Evolutionary conservation across 2,329 filamentous ascomycete genomes (phyloP).

Genomic region (Scytalidium lignicola): DNA sequence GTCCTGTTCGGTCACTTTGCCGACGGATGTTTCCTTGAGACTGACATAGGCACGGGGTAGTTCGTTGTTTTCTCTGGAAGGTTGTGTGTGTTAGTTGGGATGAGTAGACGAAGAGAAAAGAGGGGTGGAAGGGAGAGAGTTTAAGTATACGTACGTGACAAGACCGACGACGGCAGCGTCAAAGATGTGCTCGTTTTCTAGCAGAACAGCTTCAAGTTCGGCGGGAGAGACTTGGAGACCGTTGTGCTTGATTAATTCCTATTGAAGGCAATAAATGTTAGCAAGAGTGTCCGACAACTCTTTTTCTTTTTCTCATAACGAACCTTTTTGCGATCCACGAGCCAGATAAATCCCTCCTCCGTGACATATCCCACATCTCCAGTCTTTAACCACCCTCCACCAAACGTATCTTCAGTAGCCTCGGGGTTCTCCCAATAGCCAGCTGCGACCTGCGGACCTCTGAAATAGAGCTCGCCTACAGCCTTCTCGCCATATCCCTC

Average conservation of each 20-base stretch:
- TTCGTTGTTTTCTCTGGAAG: constrained; percentile 39
- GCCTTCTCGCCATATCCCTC: constrained; percentile 49
- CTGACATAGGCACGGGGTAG: constrained; percentile 49
- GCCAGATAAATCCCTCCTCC: constrained; percentile 41
- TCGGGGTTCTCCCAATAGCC: constrained; percentile 54
- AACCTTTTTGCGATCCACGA: constrained; percentile 51
- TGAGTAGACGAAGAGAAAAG: not conserved
- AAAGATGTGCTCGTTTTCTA: constrained; percentile 45
- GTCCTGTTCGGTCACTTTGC: constrained; percentile 42
- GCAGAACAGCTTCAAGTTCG: constrained; percentile 47
- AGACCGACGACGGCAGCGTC: constrained; percentile 53
- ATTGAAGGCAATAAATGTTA: not conserved
- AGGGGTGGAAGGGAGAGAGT: not conserved
- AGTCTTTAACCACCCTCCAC: constrained; percentile 54
- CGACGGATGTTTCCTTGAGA: constrained; percentile 40
- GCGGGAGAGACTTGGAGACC: constrained; percentile 56
- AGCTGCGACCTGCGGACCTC: constrained; percentile 52
- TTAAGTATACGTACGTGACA: constrained; percentile 31
- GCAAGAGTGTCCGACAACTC: not conserved
- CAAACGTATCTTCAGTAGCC: constrained; percentile 46
- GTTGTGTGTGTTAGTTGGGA: not conserved
- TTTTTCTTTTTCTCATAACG: constrained; percentile 1
- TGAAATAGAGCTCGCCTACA: constrained; percentile 48
- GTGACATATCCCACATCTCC: constrained; percentile 51
- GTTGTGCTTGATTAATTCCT: constrained; percentile 57